Conservation (phyloP, 2,329 filamentous ascomycete genomes). For the Aspergillus aculeatinus region DNA sequence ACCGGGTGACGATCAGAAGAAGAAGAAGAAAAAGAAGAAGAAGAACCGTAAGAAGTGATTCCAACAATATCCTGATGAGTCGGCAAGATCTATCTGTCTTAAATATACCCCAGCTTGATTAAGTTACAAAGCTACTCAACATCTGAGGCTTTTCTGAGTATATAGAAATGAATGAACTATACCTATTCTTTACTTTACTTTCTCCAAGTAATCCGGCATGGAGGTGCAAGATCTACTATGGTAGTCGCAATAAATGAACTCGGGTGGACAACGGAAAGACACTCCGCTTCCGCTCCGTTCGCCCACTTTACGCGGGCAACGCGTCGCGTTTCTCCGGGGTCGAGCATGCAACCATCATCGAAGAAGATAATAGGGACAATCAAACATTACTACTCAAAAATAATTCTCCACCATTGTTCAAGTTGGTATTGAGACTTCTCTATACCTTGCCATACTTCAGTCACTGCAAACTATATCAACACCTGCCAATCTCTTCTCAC, state of each 20-base stretch:
- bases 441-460: neutral
- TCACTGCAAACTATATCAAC: neutral
- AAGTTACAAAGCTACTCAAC: constrained; percentile 7
- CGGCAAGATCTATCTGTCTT: neutral
- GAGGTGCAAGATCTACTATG: too few relatives aligned
- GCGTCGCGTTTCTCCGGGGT: constrained; percentile 29
- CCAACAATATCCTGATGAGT: neutral
- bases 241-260: too few relatives aligned
- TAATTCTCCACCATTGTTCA: neutral
- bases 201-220: neutral
- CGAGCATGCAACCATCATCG: constrained; percentile 3
- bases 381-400: neutral
- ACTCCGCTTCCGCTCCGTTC: neutral
- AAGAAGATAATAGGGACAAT: neutral
- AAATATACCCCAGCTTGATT: constrained; percentile 20
- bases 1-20: constrained; percentile 39
- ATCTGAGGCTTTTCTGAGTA: neutral
- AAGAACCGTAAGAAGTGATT: constrained; percentile 45
- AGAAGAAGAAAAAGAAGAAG: constrained; percentile 51
- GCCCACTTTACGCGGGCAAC: constrained; percentile 32
- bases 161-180: neutral
- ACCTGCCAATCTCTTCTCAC: neutral
- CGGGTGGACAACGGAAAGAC: neutral
- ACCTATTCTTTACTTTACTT: neutral
- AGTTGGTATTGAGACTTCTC: neutral